These are phyloP conservation scores for Populus alba DNA, from an alignment of 345 rosid genomes.

Conservation along the genomic window DNA sequence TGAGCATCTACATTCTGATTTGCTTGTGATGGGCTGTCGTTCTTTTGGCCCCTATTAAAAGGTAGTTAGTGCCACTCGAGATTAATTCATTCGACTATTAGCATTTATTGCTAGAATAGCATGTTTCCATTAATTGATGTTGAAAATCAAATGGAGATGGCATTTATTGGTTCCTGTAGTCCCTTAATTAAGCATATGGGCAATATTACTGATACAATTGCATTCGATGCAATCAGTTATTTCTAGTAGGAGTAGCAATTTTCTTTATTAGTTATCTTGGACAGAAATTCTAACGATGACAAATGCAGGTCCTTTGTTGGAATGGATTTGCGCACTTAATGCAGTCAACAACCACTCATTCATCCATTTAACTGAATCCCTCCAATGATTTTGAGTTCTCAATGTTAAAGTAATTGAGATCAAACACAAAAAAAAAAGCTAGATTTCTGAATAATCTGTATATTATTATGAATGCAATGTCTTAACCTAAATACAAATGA, in stretches of 20 bases:
- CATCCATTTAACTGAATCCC: background rate
- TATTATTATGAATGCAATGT: no score
- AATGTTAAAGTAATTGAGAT: no score
- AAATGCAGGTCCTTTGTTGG: no score
- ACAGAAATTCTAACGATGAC: background rate
- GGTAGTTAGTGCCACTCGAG: constrained; percentile 35
- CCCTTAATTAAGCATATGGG: no score
- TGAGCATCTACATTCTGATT: constrained; percentile 59
- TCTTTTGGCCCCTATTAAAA: constrained; percentile 76
- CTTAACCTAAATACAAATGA: no score
- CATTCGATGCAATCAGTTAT: background rate
- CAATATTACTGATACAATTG: background rate
- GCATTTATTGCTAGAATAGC: background rate
- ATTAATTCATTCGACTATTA: background rate
- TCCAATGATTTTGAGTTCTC: background rate
- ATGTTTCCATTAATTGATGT: background rate
- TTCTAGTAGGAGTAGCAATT: background rate
- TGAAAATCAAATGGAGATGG: background rate
- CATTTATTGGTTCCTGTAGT: no score
- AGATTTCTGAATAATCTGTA: no score
- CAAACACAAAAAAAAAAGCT: no score
- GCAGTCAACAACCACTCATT: background rate
- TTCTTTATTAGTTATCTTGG: background rate
- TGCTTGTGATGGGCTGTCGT: constrained; percentile 82
- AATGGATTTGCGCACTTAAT: no score